Percentiles rank a stretch among this genome's conserved stretches.
These are phyloP conservation scores for Salvia sclarea DNA, from an alignment of 305 asterid genomes.

Conservation along the genomic window DNA sequence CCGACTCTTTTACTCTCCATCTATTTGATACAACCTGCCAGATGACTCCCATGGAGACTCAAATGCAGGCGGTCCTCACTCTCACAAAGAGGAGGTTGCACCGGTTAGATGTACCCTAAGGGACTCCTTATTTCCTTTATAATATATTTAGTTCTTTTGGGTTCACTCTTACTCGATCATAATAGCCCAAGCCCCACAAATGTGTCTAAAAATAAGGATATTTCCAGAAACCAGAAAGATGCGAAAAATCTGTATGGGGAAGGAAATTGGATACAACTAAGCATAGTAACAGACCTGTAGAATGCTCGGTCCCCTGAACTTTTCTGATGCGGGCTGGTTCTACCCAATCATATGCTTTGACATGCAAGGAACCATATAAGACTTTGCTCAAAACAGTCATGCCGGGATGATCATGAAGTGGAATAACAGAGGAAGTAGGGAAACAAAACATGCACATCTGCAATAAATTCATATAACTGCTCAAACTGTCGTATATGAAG, in stretches of 20 bases:
- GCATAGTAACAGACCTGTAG: conserved; percentile 59
- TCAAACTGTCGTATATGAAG: conserved; percentile 30
- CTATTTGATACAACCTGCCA: too few species aligned
- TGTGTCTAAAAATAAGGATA: neutral
- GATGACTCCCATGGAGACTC: too few species aligned
- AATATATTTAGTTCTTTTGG: neutral
- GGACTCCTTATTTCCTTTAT: neutral
- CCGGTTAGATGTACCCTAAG: too few species aligned
- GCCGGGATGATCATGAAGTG: conserved; percentile 95
- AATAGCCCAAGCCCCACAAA: neutral
- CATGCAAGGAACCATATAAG: conserved; percentile 93
- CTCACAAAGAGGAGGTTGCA: too few species aligned
- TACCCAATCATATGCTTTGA: conserved; percentile 95
- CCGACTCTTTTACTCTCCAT: too few species aligned
- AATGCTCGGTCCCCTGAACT: conserved; percentile 46
- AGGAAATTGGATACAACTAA: conserved; percentile 19
- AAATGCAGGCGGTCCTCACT: too few species aligned
- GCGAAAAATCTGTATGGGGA: conserved; percentile 25
- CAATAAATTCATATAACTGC: conserved; percentile 40
- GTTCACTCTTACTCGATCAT: neutral
- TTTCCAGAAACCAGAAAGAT: neutral
- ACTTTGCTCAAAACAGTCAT: conserved; percentile 98
- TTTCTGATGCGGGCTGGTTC: conserved; percentile 72
- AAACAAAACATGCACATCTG: conserved; percentile 97
- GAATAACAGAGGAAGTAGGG: conserved; percentile 95